phyloP scores from a whole-genome alignment of 768 basidiomycete species.

The Trametes villosa region DNA sequence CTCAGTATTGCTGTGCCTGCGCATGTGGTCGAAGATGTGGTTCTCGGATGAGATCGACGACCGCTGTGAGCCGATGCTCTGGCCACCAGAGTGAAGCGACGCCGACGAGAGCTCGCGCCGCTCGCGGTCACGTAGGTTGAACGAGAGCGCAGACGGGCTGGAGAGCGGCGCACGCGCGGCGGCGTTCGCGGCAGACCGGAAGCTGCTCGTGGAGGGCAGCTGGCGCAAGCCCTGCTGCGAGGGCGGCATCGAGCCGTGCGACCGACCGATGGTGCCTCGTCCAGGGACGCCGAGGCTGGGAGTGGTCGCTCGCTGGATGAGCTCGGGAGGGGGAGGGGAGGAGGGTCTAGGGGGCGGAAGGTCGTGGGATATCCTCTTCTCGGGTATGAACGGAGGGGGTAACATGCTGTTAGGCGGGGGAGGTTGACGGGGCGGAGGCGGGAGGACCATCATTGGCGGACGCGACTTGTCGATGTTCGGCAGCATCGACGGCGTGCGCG shows the following conservation, averaged over 20 bases:
- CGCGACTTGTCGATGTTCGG: conserved; percentile 73
- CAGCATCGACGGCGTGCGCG: conserved; percentile 65
- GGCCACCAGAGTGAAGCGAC: conserved; percentile 67
- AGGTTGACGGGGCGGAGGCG: conserved; percentile 74
- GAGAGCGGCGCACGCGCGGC: conserved; percentile 54
- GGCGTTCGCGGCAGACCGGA: conserved; percentile 73
- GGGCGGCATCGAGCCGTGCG: conserved; percentile 77
- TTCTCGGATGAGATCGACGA: conserved; percentile 85
- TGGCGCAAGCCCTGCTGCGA: conserved; percentile 67
- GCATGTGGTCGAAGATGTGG: conserved; percentile 52
- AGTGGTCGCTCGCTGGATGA: conserved; percentile 90
- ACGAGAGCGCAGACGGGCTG: conserved; percentile 49
- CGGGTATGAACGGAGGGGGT: conserved; percentile 79
- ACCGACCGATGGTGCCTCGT: conserved; percentile 50
- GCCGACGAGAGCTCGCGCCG: conserved; percentile 66
- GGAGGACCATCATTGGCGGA: conserved; percentile 82
- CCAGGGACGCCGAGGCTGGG: conserved; percentile 75
- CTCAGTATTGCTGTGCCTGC: conserved; percentile 37
- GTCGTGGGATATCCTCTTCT: conserved; percentile 60
- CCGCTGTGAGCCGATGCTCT: conserved; percentile 70
- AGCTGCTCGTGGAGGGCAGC: conserved; percentile 79
- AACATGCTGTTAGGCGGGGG: conserved; percentile 78
- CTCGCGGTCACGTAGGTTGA: conserved; percentile 55
- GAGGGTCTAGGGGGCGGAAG: conserved; percentile 84
- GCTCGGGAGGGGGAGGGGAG: conserved; percentile 91